Evolutionary conservation across 108 stramenopile genomes (phyloP).

Genomic region (Pseudonitzschia multistriata): DNA sequence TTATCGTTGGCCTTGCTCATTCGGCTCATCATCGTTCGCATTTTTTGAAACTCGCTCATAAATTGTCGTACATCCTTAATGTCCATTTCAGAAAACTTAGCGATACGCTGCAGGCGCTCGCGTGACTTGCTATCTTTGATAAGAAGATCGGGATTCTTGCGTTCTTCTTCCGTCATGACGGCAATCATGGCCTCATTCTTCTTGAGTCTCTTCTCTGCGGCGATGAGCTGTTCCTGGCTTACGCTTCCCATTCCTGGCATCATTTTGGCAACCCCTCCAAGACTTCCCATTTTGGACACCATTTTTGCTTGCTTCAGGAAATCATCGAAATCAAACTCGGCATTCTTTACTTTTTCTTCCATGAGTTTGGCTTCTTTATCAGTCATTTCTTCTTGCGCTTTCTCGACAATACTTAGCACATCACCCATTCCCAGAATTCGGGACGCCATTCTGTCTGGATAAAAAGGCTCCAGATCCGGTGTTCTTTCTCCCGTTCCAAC

Average conservation of each 20-base stretch:
- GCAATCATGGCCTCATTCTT: slow-evolving; percentile 86
- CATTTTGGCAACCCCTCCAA: slow-evolving; percentile 92
- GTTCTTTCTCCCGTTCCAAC: slow-evolving; percentile 92
- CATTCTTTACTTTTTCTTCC: slow-evolving; percentile 87
- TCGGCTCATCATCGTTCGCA: slow-evolving; percentile 94
- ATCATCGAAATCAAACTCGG: slow-evolving; percentile 93
- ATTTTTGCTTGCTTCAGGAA: slow-evolving; percentile 85
- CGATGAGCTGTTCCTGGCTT: slow-evolving; percentile 54
- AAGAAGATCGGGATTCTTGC: slow-evolving; percentile 82
- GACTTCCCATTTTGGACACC: slow-evolving; percentile 85
- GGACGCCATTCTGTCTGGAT: slow-evolving; percentile 95
- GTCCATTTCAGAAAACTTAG: slow-evolving; percentile 72
- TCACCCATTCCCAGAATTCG: slow-evolving; percentile 97
- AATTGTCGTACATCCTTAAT: slow-evolving; percentile 76
- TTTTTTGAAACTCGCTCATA: slow-evolving; percentile 92
- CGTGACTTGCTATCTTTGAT: slow-evolving; percentile 74
- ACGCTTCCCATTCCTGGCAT: slow-evolving; percentile 91
- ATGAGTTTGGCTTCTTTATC: slow-evolving; percentile 81
- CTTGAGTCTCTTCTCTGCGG: slow-evolving; percentile 76
- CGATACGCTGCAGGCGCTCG: slow-evolving; percentile 74
- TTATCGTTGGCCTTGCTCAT: slow-evolving; percentile 78
- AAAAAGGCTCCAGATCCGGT: slow-evolving; percentile 92
- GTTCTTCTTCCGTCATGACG: slow-evolving; percentile 91
- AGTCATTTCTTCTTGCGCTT: slow-evolving; percentile 87
- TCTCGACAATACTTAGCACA: slow-evolving; percentile 93